Base-by-base conservation (phyloP, 352 stramenopile species). In the Pythium periplocum region DNA sequence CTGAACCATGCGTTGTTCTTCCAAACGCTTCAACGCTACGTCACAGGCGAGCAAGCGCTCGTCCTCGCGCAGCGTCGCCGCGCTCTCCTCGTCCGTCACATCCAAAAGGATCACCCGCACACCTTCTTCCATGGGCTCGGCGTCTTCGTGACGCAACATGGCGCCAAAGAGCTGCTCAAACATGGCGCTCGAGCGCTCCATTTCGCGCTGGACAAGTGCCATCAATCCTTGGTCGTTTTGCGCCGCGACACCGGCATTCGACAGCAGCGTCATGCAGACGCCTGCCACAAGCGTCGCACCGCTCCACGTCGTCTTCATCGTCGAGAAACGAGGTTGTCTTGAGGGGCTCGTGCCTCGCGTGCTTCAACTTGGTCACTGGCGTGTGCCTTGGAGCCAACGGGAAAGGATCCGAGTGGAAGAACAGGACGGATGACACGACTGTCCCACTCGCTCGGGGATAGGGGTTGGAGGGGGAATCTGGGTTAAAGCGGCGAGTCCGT, bases 41-140 rank as follows among this genome's bases (percentile, higher is more conserved):
- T 66, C 48, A 51, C 78, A 88, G 55, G 78, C 78, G 30, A 71
- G 48, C 41, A 45, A 51, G 55, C 70, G 64, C 43, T 75, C 64
- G 17, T 62, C 36, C 2, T 32, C 44, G 44, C 35, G 44, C 36
- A 63, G 48, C 38, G 32, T 2, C 1, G 37, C 48, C 34, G 12
- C 48, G 32, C 12, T 32, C 31, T 54, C n/a, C 17, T n/a, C 30
- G 12, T 11, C 17, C 5, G 35, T 30, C 6, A 45, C 11, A 11
- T 57, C 50, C 8, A 57, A 0, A 6, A 51, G 10, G 6, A 57
- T 30, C 37, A 56, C 39, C 41, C 11, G 33, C 48, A 62, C 30
- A 26, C 9, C 48, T 34, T 43, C 31, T 3, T 51, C 34, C 39
- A 45, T 9, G 26, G 51, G 42, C 10, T 52, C 35, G 32, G 64